A percentile compares a stretch with the other conserved stretches of the same genome.
phyloP scores from a whole-genome alignment of 345 rosid species.

The Arabidopsis thaliana region TAIR10.1 NC_003070.9:2909501-2910000 shows the following conservation, averaged over 20 bases:
- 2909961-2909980: neutral
- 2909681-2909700: neutral
- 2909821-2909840: neutral
- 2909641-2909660: neutral
- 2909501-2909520: constrained; percentile 28
- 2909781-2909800: constrained; percentile 17
- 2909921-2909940: too few species aligned
- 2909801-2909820: neutral
- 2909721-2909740: too few species aligned
- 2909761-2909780: neutral
- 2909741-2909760: too few species aligned
- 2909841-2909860: too few species aligned
- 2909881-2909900: too few species aligned
- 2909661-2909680: neutral
- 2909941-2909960: too few species aligned
- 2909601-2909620: constrained; percentile 4
- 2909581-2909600: neutral
- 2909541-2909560: constrained; percentile 48
- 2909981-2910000: neutral
- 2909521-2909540: constrained; percentile 40
- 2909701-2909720: neutral
- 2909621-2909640: constrained; percentile 12
- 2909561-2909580: constrained; percentile 40
- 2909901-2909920: too few species aligned
- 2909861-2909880: too few species aligned